Evolutionary conservation across 306 rosid genomes (phyloP).

Genomic region (Bauhinia variegata): DNA sequence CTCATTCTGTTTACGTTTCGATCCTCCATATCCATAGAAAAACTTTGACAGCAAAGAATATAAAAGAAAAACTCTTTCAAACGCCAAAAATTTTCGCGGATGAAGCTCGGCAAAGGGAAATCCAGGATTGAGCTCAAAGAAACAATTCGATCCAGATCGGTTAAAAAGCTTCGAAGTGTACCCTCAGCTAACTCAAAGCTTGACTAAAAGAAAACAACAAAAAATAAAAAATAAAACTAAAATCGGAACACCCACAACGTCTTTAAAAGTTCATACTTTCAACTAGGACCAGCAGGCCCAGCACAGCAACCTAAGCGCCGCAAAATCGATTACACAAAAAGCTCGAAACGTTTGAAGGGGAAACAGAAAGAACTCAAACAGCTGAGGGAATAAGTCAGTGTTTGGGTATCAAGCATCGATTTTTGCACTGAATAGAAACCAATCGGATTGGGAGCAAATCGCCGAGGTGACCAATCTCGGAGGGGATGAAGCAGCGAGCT

Average conservation of each 20-base stretch:
- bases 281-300: not conserved
- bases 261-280: not conserved
- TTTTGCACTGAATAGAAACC: slow-evolving; percentile 27
- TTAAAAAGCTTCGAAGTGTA: not conserved
- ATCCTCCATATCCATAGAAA: slow-evolving; percentile 44
- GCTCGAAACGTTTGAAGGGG: not conserved
- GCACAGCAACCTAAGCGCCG: slow-evolving; percentile 19
- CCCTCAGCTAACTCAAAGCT: not conserved
- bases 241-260: not conserved
- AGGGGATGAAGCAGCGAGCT: not conserved
- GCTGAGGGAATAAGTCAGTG: not conserved
- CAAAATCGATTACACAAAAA: slow-evolving; percentile 9
- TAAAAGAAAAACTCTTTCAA: not conserved
- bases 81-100: not conserved
- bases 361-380: slow-evolving; percentile 5
- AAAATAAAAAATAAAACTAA: not conserved
- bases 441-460: slow-evolving; percentile 44
- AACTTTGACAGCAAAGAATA: not conserved
- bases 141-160: slow-evolving; percentile 21
- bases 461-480: slow-evolving; percentile 38
- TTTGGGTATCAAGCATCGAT: not conserved
- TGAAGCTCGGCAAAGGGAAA: not conserved
- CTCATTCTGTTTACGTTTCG: slow-evolving; percentile 24
- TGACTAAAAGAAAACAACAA: not conserved
- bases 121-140: not conserved